These are phyloP conservation scores for Bauhinia variegata DNA, from an alignment of 306 rosid species.

Conservation along the genomic window DNA sequence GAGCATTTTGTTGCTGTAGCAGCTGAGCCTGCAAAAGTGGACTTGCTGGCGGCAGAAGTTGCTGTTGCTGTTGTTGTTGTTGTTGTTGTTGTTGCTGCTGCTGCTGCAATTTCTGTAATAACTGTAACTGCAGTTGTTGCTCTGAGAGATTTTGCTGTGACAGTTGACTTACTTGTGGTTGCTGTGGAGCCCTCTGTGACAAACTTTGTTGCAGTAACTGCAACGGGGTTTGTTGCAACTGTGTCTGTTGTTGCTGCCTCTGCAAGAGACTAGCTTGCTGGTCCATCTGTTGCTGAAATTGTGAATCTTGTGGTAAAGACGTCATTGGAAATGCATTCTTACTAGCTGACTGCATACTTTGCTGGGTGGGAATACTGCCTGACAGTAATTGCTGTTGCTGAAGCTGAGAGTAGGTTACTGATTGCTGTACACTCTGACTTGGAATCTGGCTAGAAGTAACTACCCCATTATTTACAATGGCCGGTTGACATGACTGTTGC, in stretches of 20 bases:
- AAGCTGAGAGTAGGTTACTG: conserved; percentile 67
- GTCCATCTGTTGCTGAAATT: conserved; percentile 82
- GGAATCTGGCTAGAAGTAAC: conserved; percentile 57
- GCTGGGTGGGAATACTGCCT: conserved; percentile 71
- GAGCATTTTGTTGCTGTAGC: conserved; percentile 72
- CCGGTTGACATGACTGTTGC: conserved; percentile 57
- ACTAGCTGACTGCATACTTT: conserved; percentile 51
- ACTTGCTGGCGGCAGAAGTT: conserved; percentile 59
- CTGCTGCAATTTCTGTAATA: conserved; percentile 79
- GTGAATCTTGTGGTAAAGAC: conserved; percentile 67
- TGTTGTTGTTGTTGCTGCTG: no score
- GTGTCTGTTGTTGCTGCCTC: conserved; percentile 76
- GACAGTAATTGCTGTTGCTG: conserved; percentile 77
- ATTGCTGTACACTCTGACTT: conserved; percentile 66
- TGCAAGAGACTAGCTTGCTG: conserved; percentile 64
- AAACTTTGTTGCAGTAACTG: conserved; percentile 76
- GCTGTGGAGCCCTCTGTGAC: conserved; percentile 69
- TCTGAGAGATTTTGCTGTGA: conserved; percentile 76
- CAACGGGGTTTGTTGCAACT: conserved; percentile 66
- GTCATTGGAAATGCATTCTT: conserved; percentile 66
- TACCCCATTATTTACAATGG: conserved; percentile 55
- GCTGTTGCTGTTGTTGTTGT: conserved; percentile 65
- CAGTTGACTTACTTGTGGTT: conserved; percentile 57
- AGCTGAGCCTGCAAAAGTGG: conserved; percentile 74
- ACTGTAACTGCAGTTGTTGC: conserved; percentile 74